These are phyloP conservation scores for Monilinia laxa DNA, from an alignment of 2,329 filamentous ascomycete genomes.

Conservation along the genomic window DNA sequence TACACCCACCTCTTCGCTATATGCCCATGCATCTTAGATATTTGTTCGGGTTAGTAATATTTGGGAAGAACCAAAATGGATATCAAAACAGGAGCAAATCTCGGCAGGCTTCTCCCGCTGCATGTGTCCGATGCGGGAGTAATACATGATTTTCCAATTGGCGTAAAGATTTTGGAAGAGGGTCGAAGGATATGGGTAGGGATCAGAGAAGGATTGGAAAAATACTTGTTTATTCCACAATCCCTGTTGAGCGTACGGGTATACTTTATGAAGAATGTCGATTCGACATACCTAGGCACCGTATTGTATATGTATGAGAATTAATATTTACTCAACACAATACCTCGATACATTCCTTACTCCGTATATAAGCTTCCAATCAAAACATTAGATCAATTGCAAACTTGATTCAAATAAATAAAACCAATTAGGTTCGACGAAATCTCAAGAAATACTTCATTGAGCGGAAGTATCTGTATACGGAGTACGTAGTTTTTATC, in stretches of 20 bases:
- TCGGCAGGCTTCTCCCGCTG: slow-evolving; percentile 20
- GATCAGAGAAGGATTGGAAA: slow-evolving; percentile 18
- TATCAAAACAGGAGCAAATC: slow-evolving; percentile 3
- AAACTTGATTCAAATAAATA: background rate
- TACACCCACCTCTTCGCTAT: background rate
- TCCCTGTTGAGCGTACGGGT: background rate
- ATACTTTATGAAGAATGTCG: background rate
- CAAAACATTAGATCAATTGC: background rate
- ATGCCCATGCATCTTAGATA: slow-evolving; percentile 1
- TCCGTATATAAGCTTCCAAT: background rate
- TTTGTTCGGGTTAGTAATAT: background rate
- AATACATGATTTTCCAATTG: slow-evolving; percentile 3
- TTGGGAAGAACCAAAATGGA: background rate
- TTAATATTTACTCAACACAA: too few relatives aligned
- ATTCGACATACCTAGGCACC: background rate
- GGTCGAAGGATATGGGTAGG: background rate
- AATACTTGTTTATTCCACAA: background rate
- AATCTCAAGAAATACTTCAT: background rate
- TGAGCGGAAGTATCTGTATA: too few relatives aligned
- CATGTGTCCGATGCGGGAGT: slow-evolving; percentile 6
- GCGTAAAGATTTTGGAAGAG: slow-evolving; percentile 2
- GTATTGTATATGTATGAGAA: too few relatives aligned
- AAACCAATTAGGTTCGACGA: background rate
- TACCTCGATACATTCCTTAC: too few relatives aligned
- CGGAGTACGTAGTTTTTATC: background rate